Evolutionary conservation across 2,329 filamentous ascomycete genomes (phyloP), one percentile per base, ranked within the genome.

Genomic region (Colletotrichum sp.): DNA sequence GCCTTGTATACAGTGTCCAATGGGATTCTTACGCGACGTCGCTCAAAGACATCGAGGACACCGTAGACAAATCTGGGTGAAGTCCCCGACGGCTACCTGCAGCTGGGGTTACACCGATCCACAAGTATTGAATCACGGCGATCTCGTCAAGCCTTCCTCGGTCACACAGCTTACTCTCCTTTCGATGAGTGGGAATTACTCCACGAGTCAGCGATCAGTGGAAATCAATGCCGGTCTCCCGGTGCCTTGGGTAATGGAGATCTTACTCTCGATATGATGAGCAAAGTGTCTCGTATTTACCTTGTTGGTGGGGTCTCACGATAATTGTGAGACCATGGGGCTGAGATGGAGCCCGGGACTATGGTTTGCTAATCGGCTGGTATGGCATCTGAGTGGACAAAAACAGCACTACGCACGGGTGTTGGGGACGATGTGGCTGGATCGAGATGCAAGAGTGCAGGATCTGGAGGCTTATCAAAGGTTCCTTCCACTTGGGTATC

Each of bases 401-500:
- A 8, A 10, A 14, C 4, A 48, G 32, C 16, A 64, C 30, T 34
- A 18, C 30, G 48, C 55, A 56, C 10, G 43, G 43, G 32, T 68
- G 16, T 52, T 48, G 58, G 43, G 13, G 21, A 5, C 13, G 18
- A 30, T 56, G 24, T 66, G 69, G 73, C 70, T 75, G 73, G 73
- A 75, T 75, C 73, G 69, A 14, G 43, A 69, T 69, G 73, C 63
- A 64, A 68, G 64, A 64, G 63, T 73, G 73, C 73, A 73, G 73
- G 69, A 75, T 75, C 73, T 75, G 48, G 48, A 32, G 48, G 14
- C 21, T 32, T 16, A 26, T 69, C 34, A 32, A 24, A 21, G n/a
- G n/a, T 36, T 30, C 30, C 43, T 18, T n/a, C 12, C 34, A 32
- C 7, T 21, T 68, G 34, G 21, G 18, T 36, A 26, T 30, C 26